These are phyloP conservation scores for Xylaria sp. DNA, from an alignment of 2,329 filamentous ascomycete genomes.

Conservation along the genomic window DNA sequence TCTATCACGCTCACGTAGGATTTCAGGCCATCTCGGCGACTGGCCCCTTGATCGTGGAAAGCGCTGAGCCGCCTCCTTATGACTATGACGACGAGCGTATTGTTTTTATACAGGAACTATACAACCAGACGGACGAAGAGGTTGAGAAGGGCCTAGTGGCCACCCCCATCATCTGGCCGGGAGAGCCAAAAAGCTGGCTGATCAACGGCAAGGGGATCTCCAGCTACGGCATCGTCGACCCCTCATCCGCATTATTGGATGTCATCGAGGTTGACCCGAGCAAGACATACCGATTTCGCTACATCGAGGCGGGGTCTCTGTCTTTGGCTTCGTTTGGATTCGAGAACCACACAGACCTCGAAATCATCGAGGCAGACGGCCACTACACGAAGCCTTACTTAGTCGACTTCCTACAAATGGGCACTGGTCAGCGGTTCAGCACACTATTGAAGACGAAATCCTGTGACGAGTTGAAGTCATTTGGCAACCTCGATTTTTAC, in stretches of 20 bases:
- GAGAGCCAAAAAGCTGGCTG: constrained; percentile 29
- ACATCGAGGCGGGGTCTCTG: constrained; percentile 19
- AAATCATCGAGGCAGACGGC: constrained; percentile 30
- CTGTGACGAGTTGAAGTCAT: constrained; percentile 17
- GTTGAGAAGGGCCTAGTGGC: constrained; percentile 16
- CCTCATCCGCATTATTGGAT: constrained; percentile 18
- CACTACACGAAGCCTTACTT: constrained; percentile 29
- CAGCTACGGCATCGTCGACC: constrained; percentile 28
- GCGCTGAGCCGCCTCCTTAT: constrained; percentile 21
- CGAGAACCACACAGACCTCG: constrained; percentile 30
- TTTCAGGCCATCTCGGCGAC: constrained; percentile 32
- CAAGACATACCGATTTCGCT: constrained; percentile 31
- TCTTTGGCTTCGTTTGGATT: constrained; percentile 28
- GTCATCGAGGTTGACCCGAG: constrained; percentile 27
- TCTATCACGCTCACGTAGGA: constrained; percentile 33
- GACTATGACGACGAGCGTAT: constrained; percentile 29
- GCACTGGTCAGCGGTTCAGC: constrained; percentile 30
- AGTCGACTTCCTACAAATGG: constrained; percentile 30
- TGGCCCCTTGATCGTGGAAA: constrained; percentile 31
- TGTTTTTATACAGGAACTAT: constrained; percentile 30
- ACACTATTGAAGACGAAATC: constrained; percentile 26
- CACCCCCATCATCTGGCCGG: constrained; percentile 23
- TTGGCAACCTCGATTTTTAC: constrained; percentile 33
- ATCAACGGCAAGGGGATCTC: constrained; percentile 35
- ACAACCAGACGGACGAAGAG: constrained; percentile 22